phyloP scores from a whole-genome alignment of 108 stramenopile species.

The Cyclotella cryptica region DNA sequence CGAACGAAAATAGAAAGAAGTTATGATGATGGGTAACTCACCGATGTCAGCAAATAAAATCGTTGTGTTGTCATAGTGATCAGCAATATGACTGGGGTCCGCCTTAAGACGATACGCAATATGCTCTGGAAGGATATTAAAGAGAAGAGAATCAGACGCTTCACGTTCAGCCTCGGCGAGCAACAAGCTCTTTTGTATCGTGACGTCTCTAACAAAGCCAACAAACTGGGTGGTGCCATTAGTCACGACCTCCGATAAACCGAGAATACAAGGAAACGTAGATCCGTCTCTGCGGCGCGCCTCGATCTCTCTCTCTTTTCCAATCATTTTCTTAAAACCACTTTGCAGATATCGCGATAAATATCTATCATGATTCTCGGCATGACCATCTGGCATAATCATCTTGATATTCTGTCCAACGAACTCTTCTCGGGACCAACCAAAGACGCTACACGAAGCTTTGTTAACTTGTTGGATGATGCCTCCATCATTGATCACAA shows the following conservation, averaged over 20 bases:
- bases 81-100: conserved; percentile 63
- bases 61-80: conserved; percentile 61
- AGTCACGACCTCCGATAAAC: too few relatives aligned
- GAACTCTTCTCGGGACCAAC: conserved; percentile 50
- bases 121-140: conserved; percentile 19
- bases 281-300: conserved; percentile 34
- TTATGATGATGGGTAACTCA: background rate
- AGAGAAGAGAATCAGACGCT: conserved; percentile 16
- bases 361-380: conserved; percentile 36
- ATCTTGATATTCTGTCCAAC: too few relatives aligned
- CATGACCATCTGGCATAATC: conserved; percentile 42
- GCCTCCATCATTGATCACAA: too few relatives aligned
- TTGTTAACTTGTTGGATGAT: conserved; percentile 48
- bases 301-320: too few relatives aligned
- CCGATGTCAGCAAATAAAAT: conserved; percentile 68
- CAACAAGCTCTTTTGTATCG: conserved; percentile 20
- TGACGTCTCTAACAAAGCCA: conserved; percentile 27
- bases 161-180: conserved; percentile 4
- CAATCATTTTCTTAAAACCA: conserved; percentile 35
- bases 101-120: conserved; percentile 38
- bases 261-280: conserved; percentile 50
- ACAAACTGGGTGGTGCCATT: too few relatives aligned
- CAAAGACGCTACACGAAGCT: conserved; percentile 30
- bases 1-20: background rate
- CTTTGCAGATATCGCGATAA: conserved; percentile 26